These are phyloP conservation scores for Litsea cubeba DNA, from an alignment of 164 flowering plant genomes.

Conservation along the genomic window DNA sequence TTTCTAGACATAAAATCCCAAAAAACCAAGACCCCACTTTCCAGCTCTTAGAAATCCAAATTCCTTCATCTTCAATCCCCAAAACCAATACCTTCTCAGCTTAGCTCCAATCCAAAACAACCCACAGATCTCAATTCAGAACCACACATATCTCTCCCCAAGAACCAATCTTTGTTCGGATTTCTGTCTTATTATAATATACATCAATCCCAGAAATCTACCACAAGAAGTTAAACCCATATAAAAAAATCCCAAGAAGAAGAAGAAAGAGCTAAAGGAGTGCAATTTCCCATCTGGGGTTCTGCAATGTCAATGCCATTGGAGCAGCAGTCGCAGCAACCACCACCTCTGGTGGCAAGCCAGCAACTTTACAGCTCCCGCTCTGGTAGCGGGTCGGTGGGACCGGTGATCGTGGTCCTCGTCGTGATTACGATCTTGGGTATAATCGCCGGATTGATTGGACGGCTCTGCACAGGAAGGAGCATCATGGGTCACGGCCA, in stretches of 20 bases:
- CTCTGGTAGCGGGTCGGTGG: conserved; percentile 54
- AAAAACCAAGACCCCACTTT: not conserved
- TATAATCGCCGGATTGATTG: conserved; percentile 58
- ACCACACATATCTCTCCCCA: not conserved
- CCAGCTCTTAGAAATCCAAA: too few species aligned
- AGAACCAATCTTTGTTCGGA: not conserved
- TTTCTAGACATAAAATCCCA: not conserved
- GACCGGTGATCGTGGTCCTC: conserved; percentile 67
- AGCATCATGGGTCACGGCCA: conserved; percentile 50
- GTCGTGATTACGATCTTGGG: conserved; percentile 59
- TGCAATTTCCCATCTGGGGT: not conserved
- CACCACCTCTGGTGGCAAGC: conserved; percentile 5
- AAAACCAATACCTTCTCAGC: not conserved
- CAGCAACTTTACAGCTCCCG: conserved; percentile 34
- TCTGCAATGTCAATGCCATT: conserved; percentile 19
- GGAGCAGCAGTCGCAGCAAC: conserved; percentile 10
- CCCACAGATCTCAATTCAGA: not conserved
- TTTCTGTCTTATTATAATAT: not conserved
- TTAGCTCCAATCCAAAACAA: too few species aligned
- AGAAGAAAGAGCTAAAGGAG: not conserved
- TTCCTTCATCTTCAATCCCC: not conserved
- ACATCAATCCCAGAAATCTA: not conserved
- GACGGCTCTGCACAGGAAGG: conserved; percentile 70
- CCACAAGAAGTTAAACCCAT: not conserved
- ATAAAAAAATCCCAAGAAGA: not conserved